Evolutionary conservation across 2,329 filamentous ascomycete species (phyloP).

Genomic region (Lasiodiplodia sp.): DNA sequence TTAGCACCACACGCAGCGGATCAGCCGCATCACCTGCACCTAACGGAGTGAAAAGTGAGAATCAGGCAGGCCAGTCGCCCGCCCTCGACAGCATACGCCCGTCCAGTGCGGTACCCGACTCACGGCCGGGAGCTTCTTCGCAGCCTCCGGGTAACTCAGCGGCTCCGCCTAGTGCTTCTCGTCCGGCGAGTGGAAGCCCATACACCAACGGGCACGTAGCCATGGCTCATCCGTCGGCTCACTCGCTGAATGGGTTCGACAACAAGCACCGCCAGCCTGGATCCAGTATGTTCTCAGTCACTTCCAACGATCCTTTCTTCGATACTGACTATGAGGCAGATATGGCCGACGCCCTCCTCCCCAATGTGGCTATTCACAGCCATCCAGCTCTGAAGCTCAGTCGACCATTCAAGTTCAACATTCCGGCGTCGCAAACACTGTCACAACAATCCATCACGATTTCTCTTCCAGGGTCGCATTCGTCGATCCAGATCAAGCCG

Average conservation of each 20-base stretch:
- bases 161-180: constrained; percentile 48
- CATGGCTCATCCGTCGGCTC: not conserved
- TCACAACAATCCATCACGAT: constrained; percentile 77
- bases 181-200: constrained; percentile 51
- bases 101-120: constrained; percentile 45
- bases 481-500: constrained; percentile 74
- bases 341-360: constrained; percentile 26
- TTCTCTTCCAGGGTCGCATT: constrained; percentile 71
- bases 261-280: constrained; percentile 34
- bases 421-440: constrained; percentile 70
- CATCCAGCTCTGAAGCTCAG: constrained; percentile 71
- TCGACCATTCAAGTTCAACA: constrained; percentile 67
- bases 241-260: constrained; percentile 24
- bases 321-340: constrained; percentile 4
- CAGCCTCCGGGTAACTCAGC: constrained; percentile 40
- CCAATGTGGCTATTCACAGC: constrained; percentile 46
- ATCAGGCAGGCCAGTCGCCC: constrained; percentile 50
- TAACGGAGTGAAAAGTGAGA: constrained; percentile 52
- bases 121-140: constrained; percentile 35
- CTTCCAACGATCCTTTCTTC: not conserved
- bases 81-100: constrained; percentile 49
- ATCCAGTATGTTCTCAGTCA: not conserved
- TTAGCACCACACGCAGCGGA: constrained; percentile 49
- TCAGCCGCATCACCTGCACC: constrained; percentile 38
- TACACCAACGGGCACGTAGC: constrained; percentile 35